These are phyloP conservation scores for Petunia hybrid DNA, from an alignment of 305 asterid species.

Conservation along the genomic window DNA sequence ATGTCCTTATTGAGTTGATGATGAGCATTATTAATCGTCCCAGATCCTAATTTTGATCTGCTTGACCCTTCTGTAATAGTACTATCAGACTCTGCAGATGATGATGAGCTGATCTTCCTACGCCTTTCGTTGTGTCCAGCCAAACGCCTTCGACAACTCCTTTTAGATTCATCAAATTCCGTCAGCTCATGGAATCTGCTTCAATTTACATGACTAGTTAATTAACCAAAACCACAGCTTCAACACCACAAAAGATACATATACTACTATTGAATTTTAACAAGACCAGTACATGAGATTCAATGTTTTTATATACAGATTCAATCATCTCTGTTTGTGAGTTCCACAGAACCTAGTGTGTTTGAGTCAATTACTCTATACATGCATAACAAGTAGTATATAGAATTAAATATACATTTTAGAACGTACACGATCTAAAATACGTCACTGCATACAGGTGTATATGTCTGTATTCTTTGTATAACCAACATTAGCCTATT, in stretches of 20 bases:
- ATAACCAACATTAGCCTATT: background rate
- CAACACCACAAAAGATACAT: background rate
- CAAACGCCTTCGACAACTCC: constrained; percentile 81
- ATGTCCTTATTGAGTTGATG: constrained; percentile 18
- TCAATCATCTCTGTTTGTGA: too few relatives aligned
- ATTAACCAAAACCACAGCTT: background rate
- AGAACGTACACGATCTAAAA: too few relatives aligned
- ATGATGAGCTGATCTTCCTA: constrained; percentile 46
- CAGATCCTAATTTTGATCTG: background rate
- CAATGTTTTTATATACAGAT: background rate
- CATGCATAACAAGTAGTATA: too few relatives aligned
- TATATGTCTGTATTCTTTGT: too few relatives aligned
- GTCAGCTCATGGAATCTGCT: constrained; percentile 71
- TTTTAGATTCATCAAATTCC: constrained; percentile 74
- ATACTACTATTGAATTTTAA: background rate
- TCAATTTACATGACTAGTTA: background rate
- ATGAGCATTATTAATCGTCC: too few relatives aligned
- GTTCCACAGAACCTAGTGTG: too few relatives aligned
- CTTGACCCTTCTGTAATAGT: constrained; percentile 44
- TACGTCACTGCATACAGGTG: too few relatives aligned
- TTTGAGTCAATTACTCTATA: too few relatives aligned
- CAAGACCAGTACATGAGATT: background rate
- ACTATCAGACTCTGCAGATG: background rate
- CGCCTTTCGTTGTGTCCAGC: constrained; percentile 86
- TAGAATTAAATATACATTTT: too few relatives aligned